Percentiles rank a stretch among this genome's conserved stretches.
Conservation (phyloP, 257 asterid species). For the Solanum corneliomulleri region DNA sequence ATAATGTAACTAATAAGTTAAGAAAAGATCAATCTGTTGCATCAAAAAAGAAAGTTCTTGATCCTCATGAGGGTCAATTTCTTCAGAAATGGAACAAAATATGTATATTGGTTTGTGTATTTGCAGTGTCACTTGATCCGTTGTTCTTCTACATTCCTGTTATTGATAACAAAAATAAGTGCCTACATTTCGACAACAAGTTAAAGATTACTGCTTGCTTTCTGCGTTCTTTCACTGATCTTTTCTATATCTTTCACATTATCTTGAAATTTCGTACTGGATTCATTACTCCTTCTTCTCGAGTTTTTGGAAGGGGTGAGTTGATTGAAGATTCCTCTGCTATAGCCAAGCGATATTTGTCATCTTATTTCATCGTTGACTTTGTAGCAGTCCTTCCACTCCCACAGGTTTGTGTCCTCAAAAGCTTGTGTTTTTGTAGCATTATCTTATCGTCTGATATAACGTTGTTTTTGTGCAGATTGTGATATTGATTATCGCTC, state of each 20-base stretch:
- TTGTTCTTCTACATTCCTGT: conserved; percentile 58
- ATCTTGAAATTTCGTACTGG: conserved; percentile 53
- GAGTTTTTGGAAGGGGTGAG: conserved; percentile 58
- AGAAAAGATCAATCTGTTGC: neutral
- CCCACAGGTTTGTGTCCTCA: conserved; percentile 39
- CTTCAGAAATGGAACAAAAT: conserved; percentile 47
- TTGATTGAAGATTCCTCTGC: conserved; percentile 33
- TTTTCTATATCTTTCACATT: conserved; percentile 46
- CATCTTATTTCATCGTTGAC: conserved; percentile 39
- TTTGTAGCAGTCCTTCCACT: conserved; percentile 49
- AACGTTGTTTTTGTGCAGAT: conserved; percentile 16
- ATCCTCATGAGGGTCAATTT: conserved; percentile 37
- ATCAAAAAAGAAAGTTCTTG: conserved; percentile 6
- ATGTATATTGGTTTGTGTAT: conserved; percentile 22
- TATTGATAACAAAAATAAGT: conserved; percentile 12
- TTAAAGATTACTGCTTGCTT: conserved; percentile 33
- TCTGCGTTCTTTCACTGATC: conserved; percentile 41
- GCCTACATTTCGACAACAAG: conserved; percentile 31
- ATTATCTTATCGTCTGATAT: neutral
- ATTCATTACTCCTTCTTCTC: conserved; percentile 35
- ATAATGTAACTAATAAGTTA: neutral
- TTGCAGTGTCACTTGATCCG: conserved; percentile 47
- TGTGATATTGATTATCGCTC: conserved; percentile 21
- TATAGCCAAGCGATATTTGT: conserved; percentile 43
- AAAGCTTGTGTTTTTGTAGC: neutral